Base-by-base conservation (phyloP, 2,329 filamentous ascomycete genomes). In the Epichloe elymi region DNA sequence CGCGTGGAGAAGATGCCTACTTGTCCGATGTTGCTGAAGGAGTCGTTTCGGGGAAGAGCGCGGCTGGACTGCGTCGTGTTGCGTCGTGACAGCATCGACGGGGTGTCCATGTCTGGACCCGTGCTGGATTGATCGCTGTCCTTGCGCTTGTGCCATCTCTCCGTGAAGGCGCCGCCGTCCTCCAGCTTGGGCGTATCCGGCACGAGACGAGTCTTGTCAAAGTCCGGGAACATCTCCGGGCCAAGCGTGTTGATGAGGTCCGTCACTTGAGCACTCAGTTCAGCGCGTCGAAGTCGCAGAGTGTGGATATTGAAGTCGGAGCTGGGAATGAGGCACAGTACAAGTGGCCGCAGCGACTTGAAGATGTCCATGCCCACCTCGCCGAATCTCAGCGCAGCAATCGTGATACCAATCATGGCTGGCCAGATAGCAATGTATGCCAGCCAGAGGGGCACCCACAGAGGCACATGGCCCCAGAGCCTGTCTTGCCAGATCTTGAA, bases 331-430 rank as follows among this genome's bases (percentile, higher is more conserved):
- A 97, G 76, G 57, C 87, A 93, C 36, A 96, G 75, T 44, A 95
- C 74, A 10, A 98, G 78, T 5, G 93, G 93, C 10, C 88, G 81
- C 15, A 98, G 77, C 0, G 91, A 97, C 69, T 97, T 98, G 71
- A 93, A 74, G 51, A 98, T 96, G 63, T 98, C 93, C 89, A 98
- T 96, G 49, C 91, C 93, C n/a, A 95, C 85, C 70, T 98, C 93
- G 45, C 93, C 93, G 58, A 97, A 95, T 11, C 93, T 85, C 49
- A 98, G 81, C 6, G 93, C 88, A 4, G 89, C 90, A 66, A 95
- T 96, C 0, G 90, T 96, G 59, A 96, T 85, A 23, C 82, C 78
- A 5, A 90, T 86, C 73, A 95, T 95, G 57, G 94, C 71, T 46
- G 88, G 74, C 71, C 87, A 83, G 47, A 89, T 86, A 39, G 81